phyloP scores from a whole-genome alignment of 768 basidiomycete genomes.

The Suillus luteus region DNA sequence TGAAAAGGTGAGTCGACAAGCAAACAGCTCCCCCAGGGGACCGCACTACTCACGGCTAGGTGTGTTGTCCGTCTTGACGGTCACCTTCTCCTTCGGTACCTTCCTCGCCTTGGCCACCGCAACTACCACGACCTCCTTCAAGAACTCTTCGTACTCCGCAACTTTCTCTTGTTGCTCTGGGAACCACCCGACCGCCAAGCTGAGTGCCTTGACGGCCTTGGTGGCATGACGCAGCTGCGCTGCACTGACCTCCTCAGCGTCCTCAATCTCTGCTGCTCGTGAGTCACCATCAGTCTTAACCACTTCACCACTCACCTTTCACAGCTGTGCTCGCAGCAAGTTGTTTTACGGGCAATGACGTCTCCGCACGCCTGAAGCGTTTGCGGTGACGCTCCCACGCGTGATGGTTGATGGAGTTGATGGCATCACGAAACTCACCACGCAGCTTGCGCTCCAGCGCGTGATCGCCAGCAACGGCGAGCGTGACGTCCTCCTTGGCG shows the following conservation, averaged over 20 bases:
- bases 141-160: not conserved
- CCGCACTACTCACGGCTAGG: not conserved
- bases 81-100: not conserved
- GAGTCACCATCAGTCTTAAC: not conserved
- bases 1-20: not conserved
- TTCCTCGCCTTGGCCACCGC: not conserved
- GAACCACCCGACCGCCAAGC: not conserved
- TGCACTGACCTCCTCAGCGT: not conserved
- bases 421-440: not conserved
- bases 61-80: not conserved
- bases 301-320: not conserved
- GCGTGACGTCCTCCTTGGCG: not conserved
- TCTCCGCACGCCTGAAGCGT: not conserved
- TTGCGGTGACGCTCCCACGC: conserved; percentile 13
- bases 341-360: not conserved
- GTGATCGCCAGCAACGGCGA: not conserved
- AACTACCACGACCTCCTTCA: not conserved
- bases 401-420: not conserved
- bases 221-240: not conserved
- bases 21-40: not conserved
- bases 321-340: not conserved
- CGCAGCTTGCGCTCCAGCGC: not conserved
- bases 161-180: not conserved
- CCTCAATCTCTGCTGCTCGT: not conserved
- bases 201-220: not conserved